Base-by-base conservation (phyloP, 495 filamentous ascomycete species). In the Hypoxylon subgilvum region DNA sequence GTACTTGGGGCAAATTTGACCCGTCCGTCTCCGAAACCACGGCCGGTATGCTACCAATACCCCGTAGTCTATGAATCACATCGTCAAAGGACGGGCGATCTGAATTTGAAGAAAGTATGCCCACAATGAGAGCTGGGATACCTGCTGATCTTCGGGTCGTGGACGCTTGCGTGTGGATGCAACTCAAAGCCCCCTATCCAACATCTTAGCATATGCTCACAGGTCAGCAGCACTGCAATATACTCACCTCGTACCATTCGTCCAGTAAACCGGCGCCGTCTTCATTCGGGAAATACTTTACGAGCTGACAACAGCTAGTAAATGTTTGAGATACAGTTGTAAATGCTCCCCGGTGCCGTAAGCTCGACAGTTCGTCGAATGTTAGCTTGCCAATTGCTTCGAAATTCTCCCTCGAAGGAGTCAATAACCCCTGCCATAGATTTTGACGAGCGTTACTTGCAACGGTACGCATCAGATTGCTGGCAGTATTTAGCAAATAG, bases 71-170 rank as follows among this genome's bases (percentile, higher is more conserved):
- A 14, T 63, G 53, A 28, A 85, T 81, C 4, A 84, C 77, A 18
- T 80, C 71, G n/a, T 74, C 61, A 35, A 85, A 84, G 23, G 79
- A 76, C 5, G 77, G 75, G 2, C 77, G 75, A 7, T 67, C 44
- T 5, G 74, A 61, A 41, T 79, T 77, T 12, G 88, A 84, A 25
- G 79, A 71, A 4, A 97, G 71, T 48, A 97, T 84, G 3, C 88
- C 90, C 6, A 86, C 85, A 21, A 96, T 84, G 38, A 98, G 75
- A 14, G 88, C 88, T 1, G 94, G 94, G 28, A 98, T 85, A 17
- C 94, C 94, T 18, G 93, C 94, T 1, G 94, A 98, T 43, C 94
- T 82, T 44, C 94, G 83, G 2, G 94, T 98, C n/a, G 90, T 89
- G 0, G 87, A 88, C 1, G 82, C 82, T 39, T 90, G 85, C 41